These are phyloP conservation scores for Didymella exigua DNA, from an alignment of 2,329 filamentous ascomycete species.

Conservation along the genomic window DNA sequence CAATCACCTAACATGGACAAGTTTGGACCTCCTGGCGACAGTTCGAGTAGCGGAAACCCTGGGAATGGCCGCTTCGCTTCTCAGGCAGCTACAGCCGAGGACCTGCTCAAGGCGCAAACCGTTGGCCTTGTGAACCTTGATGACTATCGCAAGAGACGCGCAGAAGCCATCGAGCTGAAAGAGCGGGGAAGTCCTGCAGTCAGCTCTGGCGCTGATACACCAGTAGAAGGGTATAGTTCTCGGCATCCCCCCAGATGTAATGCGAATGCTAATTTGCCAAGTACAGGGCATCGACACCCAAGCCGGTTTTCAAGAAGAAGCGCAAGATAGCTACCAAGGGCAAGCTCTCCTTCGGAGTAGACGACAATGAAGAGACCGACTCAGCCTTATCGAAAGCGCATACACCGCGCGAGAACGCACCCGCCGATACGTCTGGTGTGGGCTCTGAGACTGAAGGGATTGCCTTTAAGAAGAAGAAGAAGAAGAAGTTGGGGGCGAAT, in stretches of 20 bases:
- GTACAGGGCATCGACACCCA: conserved; percentile 61
- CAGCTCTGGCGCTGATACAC: conserved; percentile 59
- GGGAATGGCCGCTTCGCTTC: conserved; percentile 69
- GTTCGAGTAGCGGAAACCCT: conserved; percentile 27
- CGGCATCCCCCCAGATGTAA: background rate
- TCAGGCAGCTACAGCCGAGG: conserved; percentile 76
- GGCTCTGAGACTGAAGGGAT: conserved; percentile 41
- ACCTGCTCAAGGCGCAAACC: conserved; percentile 82
- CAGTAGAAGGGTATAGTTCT: conserved; percentile 63
- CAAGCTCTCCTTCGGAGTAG: conserved; percentile 70
- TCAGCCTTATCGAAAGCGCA: conserved; percentile 48
- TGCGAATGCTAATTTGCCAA: conserved; percentile 58
- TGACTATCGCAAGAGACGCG: conserved; percentile 94
- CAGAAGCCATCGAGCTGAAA: conserved; percentile 90
- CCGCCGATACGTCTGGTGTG: conserved; percentile 43
- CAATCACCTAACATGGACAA: conserved; percentile 35
- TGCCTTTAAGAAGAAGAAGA: conserved; percentile 52
- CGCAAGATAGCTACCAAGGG: conserved; percentile 59
- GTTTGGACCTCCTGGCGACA: conserved; percentile 19
- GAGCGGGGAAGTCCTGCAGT: conserved; percentile 77
- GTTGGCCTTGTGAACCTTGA: conserved; percentile 90
- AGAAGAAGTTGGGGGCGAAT: conserved; percentile 65
- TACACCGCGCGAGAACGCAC: conserved; percentile 48
- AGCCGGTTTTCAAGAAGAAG: conserved; percentile 63
- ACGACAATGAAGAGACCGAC: conserved; percentile 69